Evolutionary conservation across 768 basidiomycete genomes (phyloP), one percentile per base, ranked within the genome.

Genomic region (Amanita rubescens): DNA sequence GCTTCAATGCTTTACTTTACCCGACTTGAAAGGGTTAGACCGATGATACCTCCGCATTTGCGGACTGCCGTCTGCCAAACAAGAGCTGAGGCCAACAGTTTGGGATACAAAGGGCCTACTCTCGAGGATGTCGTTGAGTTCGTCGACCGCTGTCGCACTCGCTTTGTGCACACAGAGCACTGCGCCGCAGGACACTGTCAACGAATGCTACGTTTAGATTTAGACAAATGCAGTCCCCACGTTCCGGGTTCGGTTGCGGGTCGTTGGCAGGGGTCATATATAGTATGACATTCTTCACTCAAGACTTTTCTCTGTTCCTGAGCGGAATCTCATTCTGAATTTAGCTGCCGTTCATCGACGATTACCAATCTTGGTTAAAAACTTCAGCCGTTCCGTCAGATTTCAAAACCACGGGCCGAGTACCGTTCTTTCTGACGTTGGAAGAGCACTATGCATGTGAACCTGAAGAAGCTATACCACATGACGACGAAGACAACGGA

Each of bases 1-100:
- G 76, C 80, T 25, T 67, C 73, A 33, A 63, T 80, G n/a, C 62
- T 65, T 17, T 80, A 77, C 59, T 77, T 80, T 49, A 68, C 64
- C 10, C 73, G 75, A 8, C 58, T 64, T 15, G 78, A 79, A 54
- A 65, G 60, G 24, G 55, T 60, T 11, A 58, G 46, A 30, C 66
- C 71, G 22, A 55, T 56, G 25, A 65, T 75, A 19, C 79, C 79
- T 0, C 63, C 66, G 5, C 75, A 78, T 59, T 60, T 75, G 37
- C 56, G 45, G 25, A 32, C 53, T 24, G 38, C 55, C n/a, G 56
- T 49, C 15, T 63, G 54, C 46, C 53, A 60, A 41, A 71, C 65
- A 46, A 71, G 74, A 32, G 64, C 57, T 37, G 65, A 69, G 42
- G 71, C 73, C 1, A 55, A 57, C n/a, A 53, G 57, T 0, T 53